phyloP scores from a whole-genome alignment of 2,329 filamentous ascomycete genomes.

The Talaromyces pinophilus region DNA sequence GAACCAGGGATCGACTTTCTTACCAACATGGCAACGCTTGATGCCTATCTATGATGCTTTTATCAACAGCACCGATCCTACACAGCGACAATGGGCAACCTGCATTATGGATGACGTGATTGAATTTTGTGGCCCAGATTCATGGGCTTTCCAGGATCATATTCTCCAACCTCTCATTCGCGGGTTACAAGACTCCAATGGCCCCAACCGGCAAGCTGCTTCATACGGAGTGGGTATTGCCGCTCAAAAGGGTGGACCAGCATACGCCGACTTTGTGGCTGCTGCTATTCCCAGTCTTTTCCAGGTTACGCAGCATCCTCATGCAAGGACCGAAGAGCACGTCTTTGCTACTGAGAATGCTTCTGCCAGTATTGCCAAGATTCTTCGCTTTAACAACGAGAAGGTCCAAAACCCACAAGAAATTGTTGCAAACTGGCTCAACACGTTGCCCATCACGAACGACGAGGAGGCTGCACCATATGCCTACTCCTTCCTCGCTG shows the following conservation, averaged over 20 bases:
- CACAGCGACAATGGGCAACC: conserved; percentile 96
- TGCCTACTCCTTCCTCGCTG: conserved; percentile 86
- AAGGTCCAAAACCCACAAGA: conserved; percentile 75
- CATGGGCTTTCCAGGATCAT: conserved; percentile 79
- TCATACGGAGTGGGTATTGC: conserved; percentile 95
- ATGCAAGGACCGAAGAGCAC: conserved; percentile 86
- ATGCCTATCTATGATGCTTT: conserved; percentile 84
- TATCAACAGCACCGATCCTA: conserved; percentile 76
- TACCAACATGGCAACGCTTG: conserved; percentile 83
- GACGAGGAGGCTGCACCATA: conserved; percentile 98
- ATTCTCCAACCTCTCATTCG: conserved; percentile 85
- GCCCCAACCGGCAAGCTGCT: conserved; percentile 92
- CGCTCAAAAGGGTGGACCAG: conserved; percentile 82
- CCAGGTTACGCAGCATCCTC: conserved; percentile 75
- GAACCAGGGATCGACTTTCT: conserved; percentile 82
- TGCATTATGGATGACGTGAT: conserved; percentile 98
- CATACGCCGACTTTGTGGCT: conserved; percentile 85
- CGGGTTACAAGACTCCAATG: conserved; percentile 80
- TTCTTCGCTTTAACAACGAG: conserved; percentile 81
- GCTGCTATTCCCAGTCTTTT: conserved; percentile 80
- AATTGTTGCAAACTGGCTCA: conserved; percentile 81
- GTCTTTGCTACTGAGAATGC: conserved; percentile 98
- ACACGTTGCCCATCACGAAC: conserved; percentile 86
- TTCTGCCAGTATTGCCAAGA: conserved; percentile 94
- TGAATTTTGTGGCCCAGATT: conserved; percentile 90